Evolutionary conservation across 805 yeast genomes (phyloP), one percentile per base, ranked within the genome.

Genomic region (Yamadazyma sp.): DNA sequence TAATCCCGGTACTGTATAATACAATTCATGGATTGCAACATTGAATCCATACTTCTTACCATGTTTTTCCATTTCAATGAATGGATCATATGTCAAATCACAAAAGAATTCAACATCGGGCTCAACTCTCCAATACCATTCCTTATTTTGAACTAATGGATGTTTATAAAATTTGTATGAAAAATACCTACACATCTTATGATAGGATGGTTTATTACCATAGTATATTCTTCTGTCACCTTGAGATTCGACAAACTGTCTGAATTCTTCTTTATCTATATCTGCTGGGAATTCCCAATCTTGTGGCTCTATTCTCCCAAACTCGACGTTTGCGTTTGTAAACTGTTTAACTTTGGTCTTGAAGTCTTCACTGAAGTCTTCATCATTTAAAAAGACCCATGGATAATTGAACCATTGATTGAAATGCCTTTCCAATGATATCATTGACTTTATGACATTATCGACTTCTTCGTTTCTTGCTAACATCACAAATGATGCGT

Each of bases 51-150:
- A 89, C 47, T 73, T 75, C 58, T 89, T 89, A 29, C 76, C 74
- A 39, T 55, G 51, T 31, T 65, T 67, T 33, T 75, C 75, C 97
- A 91, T 87, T 49, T 83, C 86, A 11, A 71, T 47, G 52, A 91
- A 93, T 10, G 96, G 95, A 60, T 91, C 98, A 60, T 89, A 87
- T 0, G 95, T 82, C 36, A 88, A 59, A 56, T 91, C 97, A 60
- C 98, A 91, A 55, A 72, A 87, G 53, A 86, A 87, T 45, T 85
- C 81, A 26, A 91, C 93, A 45, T 83, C 83, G 3, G 98, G 98
- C 58, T 93, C 98, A 9, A 93, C 87, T 37, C 98, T 72, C 96
- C 97, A 89, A 61, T 88, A 91, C 94, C 96, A 91, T 42, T 88
- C 87, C 37, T 78, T 71, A 40, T 78, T 72, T 33, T 60, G 59